Conservation (phyloP, 371 early-diverging fungal species). For the Neoconidiobolus thromboides region DNA sequence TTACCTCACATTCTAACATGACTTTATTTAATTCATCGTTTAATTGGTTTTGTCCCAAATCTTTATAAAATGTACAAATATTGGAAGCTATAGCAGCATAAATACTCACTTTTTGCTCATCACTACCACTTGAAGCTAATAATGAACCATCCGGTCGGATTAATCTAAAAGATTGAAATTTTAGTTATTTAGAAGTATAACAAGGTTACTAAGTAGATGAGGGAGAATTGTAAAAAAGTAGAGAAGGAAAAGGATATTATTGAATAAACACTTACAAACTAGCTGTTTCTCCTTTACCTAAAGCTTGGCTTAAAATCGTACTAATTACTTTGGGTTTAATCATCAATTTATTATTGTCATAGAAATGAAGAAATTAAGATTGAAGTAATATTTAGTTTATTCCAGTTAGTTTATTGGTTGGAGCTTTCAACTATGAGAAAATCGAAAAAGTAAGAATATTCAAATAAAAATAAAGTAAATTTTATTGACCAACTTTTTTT, state of each 20-base stretch:
- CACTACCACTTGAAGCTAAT: conserved; percentile 42
- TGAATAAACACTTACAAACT: conserved; percentile 24
- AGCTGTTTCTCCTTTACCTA: conserved; percentile 38
- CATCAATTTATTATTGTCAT: conserved; percentile 14
- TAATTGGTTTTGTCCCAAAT: conserved; percentile 4
- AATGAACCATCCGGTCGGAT: conserved; percentile 51
- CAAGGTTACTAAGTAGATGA: too few relatives aligned
- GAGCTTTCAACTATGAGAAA: too few relatives aligned
- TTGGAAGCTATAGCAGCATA: conserved; percentile 55
- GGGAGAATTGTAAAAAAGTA: not conserved
- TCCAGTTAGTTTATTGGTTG: too few relatives aligned
- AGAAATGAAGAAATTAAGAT: too few relatives aligned
- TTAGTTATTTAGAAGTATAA: not conserved
- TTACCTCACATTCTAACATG: conserved; percentile 45
- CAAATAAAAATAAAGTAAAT: too few relatives aligned
- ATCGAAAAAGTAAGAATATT: too few relatives aligned
- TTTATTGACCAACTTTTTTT: too few relatives aligned
- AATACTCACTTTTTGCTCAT: conserved; percentile 37
- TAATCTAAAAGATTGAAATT: conserved; percentile 20
- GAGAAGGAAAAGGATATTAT: not conserved
- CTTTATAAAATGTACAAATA: conserved; percentile 57
- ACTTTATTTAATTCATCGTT: too few relatives aligned
- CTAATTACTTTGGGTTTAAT: conserved; percentile 45
- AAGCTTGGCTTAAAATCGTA: conserved; percentile 42
- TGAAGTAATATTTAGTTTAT: too few relatives aligned